Conservation (phyloP, 1,284 basidiomycete genomes). For the Ceratobasidium papillatum region DNA sequence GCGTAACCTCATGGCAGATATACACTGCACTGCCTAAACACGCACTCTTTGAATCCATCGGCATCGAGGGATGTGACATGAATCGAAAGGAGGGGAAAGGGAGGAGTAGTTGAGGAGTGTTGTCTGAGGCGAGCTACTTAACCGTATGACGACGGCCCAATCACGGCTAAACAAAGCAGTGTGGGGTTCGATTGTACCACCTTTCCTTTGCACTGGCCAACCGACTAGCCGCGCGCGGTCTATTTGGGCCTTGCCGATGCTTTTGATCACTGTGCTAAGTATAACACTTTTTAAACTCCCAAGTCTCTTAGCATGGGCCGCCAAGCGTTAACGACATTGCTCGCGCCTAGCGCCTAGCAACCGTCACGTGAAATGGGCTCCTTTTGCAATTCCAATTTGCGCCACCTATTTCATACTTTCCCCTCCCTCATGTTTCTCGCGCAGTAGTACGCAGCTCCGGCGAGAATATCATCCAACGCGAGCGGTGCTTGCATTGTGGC, state of each 20-base stretch:
- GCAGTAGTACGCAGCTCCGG: not conserved
- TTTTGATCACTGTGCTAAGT: not conserved
- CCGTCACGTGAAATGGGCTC: not conserved
- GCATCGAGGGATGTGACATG: not conserved
- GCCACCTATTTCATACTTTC: no score
- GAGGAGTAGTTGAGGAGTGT: not conserved
- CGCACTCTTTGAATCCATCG: conserved; percentile 8
- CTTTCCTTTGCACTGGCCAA: not conserved
- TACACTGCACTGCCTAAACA: not conserved
- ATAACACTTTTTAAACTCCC: not conserved
- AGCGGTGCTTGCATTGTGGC: not conserved
- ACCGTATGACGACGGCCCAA: not conserved
- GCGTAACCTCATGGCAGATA: not conserved
- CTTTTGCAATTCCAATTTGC: not conserved
- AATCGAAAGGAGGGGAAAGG: not conserved
- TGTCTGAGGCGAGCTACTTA: not conserved
- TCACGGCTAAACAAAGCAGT: not conserved
- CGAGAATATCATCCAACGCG: no score
- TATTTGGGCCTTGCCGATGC: not conserved
- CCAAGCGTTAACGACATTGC: conserved; percentile 7
- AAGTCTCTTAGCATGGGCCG: conserved; percentile 21
- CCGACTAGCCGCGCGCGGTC: not conserved
- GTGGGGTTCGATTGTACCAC: not conserved
- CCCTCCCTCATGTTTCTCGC: not conserved
- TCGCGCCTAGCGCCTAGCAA: not conserved